Evolutionary conservation across 257 asterid genomes (phyloP), one percentile per base, ranked within the genome.

Genomic region (Gynochthodes officinalis): DNA sequence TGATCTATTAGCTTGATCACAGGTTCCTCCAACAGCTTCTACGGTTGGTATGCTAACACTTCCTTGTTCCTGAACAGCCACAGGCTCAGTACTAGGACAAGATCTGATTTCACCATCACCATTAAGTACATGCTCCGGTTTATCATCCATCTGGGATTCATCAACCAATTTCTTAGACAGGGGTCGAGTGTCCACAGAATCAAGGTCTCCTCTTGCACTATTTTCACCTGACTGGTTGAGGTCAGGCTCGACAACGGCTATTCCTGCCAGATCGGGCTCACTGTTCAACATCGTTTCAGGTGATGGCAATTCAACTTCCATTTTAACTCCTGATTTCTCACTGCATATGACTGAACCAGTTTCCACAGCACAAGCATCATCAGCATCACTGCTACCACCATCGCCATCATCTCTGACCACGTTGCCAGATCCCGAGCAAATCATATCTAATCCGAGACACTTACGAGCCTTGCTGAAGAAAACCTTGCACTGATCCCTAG

Each of bases 391-490:
- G 37, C 83, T 88, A 70, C 95, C 89, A 43, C 85, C 90, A 78
- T 84, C 77, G 69, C 50, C 85, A 61, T 82, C 85, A 82, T 65
- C 88, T 40, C 81, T 76, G 69, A 52, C 81, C 52, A 73, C 67
- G 76, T 76, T 79, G 42, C 81, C 76, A 66, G 84, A 77, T 71
- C 75, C 83, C 27, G 85, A 88, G 59, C 64, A 79, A 64, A 85
- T 72, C 73, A 63, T 66, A 67, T 90, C 96, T 79, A 92, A 79
- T 54, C 93, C 95, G 50, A 95, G 96, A 81, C 96, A 84, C 77
- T 90, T 95, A 52, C 89, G 79, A 46, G 89, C 90, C 86, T 95
- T 95, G 89, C 96, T 88, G 81, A 89, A 95, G 87, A 89, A 95
- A 43, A 82, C 67, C 83, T 82, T 90, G 89, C 99, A 95, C 81